Evolutionary conservation across 495 filamentous ascomycete species (phyloP), one percentile per base, ranked within the genome.

Genomic region (Hypoxylon rickii): DNA sequence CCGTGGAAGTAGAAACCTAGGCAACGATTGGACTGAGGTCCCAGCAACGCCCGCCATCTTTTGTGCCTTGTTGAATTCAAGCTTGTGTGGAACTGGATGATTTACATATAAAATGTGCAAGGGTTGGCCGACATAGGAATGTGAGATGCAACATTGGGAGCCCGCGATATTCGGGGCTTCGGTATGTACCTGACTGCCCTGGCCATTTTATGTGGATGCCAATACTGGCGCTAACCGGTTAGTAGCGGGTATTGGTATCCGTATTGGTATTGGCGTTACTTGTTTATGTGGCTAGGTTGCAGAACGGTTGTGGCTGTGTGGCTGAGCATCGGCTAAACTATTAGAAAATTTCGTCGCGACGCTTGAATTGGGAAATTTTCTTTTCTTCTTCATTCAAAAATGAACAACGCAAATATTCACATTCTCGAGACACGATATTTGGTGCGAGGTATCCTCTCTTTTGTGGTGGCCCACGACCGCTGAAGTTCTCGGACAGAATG

Each of bases 361-460:
- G 33, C 32, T 22, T 11, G n/a, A 13, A 42, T 10, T 11, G 31
- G 40, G 13, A 12, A 51, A 39, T 55, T 58, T 70, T 61, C 44
- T 64, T 69, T 63, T 70, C 61, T 71, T 74, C 64, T 69, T 62
- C 49, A 68, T 68, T 42, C 65, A 72, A 71, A 63, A 63, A 70
- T 72, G 70, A 77, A 81, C 77, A 81, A 80, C 77, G 77, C 78
- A 78, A 74, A 75, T 57, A 61, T 57, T 55, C 61, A 79, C 77
- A 73, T 79, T 77, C 75, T 74, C 71, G 73, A 69, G 75, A 74
- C 61, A 70, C 45, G 51, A 71, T 67, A 61, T 72, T 73, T 70
- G 64, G 67, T 72, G 68, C 66, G 74, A 79, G 77, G 76, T 65
- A 49, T 56, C 51, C 58, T 45, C 53, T 61, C 46, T 55, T 58